phyloP scores from a whole-genome alignment of 352 stramenopile species.

The Pythium monospermum region DNA sequence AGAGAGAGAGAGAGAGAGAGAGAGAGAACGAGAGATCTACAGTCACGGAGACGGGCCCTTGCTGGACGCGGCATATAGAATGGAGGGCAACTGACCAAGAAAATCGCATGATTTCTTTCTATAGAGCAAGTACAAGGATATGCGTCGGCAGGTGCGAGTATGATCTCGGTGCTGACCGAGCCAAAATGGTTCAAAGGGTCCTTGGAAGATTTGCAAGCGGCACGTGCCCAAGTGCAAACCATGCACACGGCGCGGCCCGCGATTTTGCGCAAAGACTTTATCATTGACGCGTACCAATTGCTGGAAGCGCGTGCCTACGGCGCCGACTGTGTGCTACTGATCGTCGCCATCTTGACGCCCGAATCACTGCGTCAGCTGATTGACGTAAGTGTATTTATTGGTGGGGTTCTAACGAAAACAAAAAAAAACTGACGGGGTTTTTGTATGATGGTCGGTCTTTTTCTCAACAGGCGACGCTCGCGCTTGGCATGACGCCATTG shows the following conservation, averaged over 20 bases:
- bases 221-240: slow-evolving; percentile 43
- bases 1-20: no score
- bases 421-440: not conserved
- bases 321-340: slow-evolving; percentile 97
- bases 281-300: slow-evolving; percentile 93
- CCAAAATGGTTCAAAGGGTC: slow-evolving; percentile 96
- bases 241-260: slow-evolving; percentile 43
- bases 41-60: no score
- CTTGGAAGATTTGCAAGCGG: slow-evolving; percentile 79
- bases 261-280: slow-evolving; percentile 93
- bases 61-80: slow-evolving; percentile 11
- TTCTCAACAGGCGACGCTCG: slow-evolving; percentile 68
- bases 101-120: not conserved
- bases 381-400: slow-evolving; percentile 26
- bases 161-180: slow-evolving; percentile 98
- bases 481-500: slow-evolving; percentile 95
- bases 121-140: slow-evolving; percentile 91
- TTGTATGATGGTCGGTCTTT: not conserved
- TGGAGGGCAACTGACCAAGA: slow-evolving; percentile 7
- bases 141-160: slow-evolving; percentile 87
- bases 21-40: no score
- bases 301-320: slow-evolving; percentile 93
- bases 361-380: slow-evolving; percentile 57
- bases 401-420: not conserved
- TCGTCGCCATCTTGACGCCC: slow-evolving; percentile 90